Base-by-base conservation (phyloP, 441 rosid species). In the Dalechampia spathulata region DNA sequence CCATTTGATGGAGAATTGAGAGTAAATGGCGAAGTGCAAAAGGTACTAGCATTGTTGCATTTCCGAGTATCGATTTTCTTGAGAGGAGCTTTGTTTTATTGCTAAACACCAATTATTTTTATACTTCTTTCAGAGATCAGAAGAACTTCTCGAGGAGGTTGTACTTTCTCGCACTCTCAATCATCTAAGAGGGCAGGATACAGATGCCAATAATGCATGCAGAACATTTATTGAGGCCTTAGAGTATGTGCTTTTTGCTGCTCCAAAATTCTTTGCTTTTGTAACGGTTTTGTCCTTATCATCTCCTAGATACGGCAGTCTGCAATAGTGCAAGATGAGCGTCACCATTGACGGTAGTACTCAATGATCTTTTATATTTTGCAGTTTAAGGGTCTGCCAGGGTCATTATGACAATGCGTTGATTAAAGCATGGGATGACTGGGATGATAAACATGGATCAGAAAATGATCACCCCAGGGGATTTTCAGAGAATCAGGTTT, bases 21-120 rank as follows among this genome's bases (percentile, higher is more conserved):
- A 67, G 96, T 93, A 34, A 90, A 93, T 50, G 99, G 96, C 46
- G 99, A 90, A 80, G 65, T 85, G 45, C 97, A 90, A 67, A 93
- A 93, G 99, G 96, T 89, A 75, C 43, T 23, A 28, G 37, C 43
- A 25, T 12, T 8, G 23, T 39, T n/a, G 1, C 49, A 39, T 39
- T 7, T 44, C 55, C 21, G 25, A 8, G 14, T 26, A 12, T 21
- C 49, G 17, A 16, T 66, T 56, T 46, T 17, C 34, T 23, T 9
- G 20, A 10, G 11, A 61, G 5, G 40, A 37, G 20, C 43, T 38
- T 48, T 46, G n/a, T 38, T 37, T 49, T 36, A 28, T 42, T 59
- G 27, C 63, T 71, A 47, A 71, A 56, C 40, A 38, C 12, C 60
- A 41, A 52, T 23, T 66, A 22, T 74, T 19, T 27, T 69, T 30